Evolutionary conservation across 2,329 filamentous ascomycete genomes (phyloP), one percentile per base, ranked within the genome.

Genomic region (Bipolaris bicolor): DNA sequence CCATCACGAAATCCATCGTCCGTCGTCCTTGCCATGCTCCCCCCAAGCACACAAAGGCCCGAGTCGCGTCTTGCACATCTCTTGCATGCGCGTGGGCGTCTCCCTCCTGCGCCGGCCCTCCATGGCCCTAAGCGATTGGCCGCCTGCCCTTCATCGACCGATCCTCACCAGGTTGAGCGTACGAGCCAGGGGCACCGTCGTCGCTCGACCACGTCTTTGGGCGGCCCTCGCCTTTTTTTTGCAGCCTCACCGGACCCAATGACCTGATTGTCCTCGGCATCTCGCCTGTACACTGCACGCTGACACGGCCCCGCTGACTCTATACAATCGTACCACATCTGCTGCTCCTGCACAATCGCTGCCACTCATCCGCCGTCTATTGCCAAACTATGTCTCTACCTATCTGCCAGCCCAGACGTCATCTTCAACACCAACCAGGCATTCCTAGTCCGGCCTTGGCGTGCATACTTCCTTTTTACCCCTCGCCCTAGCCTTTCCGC

Each of bases 71-170:
- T 2, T 43, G 22, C 29, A 31, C 29, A n/a, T 26, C 3, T 3
- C 24, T 15, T 43, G 40, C 22, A 22, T 22, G 13, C 40, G 9
- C 13, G 43, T 46, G 15, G 18, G 39, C 43, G 26, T 16, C 24
- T 10, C 6, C 15, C 43, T 20, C n/a, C 29, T 33, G 11, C 24
- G 16, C 49, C 22, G 51, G 40, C 16, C 16, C 22, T 52, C 11
- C 18, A 31, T 33, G 43, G 34, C 43, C 36, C 15, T 22, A 48
- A 36, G 43, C 43, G 49, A 37, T 40, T 56, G 41, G 50, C 40
- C 24, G 18, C 36, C 33, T 46, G 13, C 20, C 22, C 7, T 36
- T 10, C 29, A 57, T 57, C 54, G 54, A 44, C 54, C 54, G 44
- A 57, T 57, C 54, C 24, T 16, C 31, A 33, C 33, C 36, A 47